Base-by-base conservation (phyloP, 441 rosid species). In the Euphorbia corollata region DNA sequence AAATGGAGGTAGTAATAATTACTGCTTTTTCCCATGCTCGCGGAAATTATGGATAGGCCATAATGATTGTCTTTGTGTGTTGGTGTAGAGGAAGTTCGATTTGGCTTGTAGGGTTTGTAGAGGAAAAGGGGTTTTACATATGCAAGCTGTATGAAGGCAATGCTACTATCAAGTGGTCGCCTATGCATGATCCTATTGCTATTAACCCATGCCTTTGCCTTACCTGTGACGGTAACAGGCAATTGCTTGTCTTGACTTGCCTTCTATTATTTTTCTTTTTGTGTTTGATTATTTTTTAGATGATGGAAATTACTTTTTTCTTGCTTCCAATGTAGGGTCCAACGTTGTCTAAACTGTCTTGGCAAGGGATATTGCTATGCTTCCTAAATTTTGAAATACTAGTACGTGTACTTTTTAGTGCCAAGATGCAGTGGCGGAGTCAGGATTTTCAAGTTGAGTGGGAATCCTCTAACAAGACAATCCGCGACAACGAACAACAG, bases 191-290 rank as follows among this genome's bases (percentile, higher is more conserved):
- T 69, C 98, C 96, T 41, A 72, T 92, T 67, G 84, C 81, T 74
- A 78, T 88, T 69, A 88, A 85, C 75, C 93, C 96, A 47, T 85
- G 91, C 71, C 79, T 89, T 74, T 92, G 98, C 78, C 96, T 96
- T 68, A 88, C 96, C 13, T 92, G 96, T 66, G 95, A 89, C 68
- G 98, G 96, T 54, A 67, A 86, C 77, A 84, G 95, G 98, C 87
- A 60, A 45, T 75, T 72, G 10, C 12, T 67, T 24, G 18, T 63
- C 11, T 15, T 10, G 57, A 27, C 50, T 23, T 11, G n/a, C n/a
- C n/a, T n/a, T n/a, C n/a, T n/a, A n/a, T 30, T 59, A 10, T 32
- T 47, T 51, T 60, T 15, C 38, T 61, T 55, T 9, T 54, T n/a
- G 9, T 8, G 19, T 10, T n/a, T n/a, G n/a, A n/a, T n/a, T 4